These are phyloP conservation scores for Xylaria palmicola DNA, from an alignment of 495 filamentous ascomycete genomes.

Conservation along the genomic window DNA sequence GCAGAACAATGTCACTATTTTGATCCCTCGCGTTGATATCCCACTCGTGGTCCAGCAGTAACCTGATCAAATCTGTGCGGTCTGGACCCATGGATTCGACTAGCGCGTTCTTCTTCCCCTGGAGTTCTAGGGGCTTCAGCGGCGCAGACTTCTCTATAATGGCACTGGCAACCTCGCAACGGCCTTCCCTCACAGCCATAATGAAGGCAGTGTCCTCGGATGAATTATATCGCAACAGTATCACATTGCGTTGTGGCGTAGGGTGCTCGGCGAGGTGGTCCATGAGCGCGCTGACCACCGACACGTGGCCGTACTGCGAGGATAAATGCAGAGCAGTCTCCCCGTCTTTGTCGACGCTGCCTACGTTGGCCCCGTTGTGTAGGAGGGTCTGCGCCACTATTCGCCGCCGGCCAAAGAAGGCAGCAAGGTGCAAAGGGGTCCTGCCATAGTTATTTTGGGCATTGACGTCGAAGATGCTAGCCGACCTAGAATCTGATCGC, in stretches of 20 bases:
- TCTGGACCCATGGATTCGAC: background rate
- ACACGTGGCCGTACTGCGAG: background rate
- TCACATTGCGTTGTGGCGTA: background rate
- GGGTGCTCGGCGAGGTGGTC: background rate
- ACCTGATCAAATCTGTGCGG: slow-evolving; percentile 3
- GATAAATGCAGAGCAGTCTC: background rate
- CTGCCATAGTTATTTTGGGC: slow-evolving; percentile 5
- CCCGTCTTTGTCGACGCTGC: background rate
- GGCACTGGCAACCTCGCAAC: background rate
- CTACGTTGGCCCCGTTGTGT: background rate
- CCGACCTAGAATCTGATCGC: background rate
- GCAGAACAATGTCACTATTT: slow-evolving; percentile 10
- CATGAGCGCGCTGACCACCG: background rate
- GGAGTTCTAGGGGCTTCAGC: background rate
- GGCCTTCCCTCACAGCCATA: background rate
- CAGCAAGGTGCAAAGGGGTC: background rate
- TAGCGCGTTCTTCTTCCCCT: background rate
- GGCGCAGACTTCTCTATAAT: background rate
- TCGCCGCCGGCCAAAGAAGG: background rate
- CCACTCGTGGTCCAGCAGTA: slow-evolving; percentile 17
- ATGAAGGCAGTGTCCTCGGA: background rate
- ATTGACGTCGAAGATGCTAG: slow-evolving; percentile 18
- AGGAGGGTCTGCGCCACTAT: background rate
- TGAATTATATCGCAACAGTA: background rate
- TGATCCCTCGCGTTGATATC: slow-evolving; percentile 18